These are phyloP conservation scores for Chenopodium formosanum DNA, from an alignment of 148 eudicot genomes.

Conservation along the genomic window DNA sequence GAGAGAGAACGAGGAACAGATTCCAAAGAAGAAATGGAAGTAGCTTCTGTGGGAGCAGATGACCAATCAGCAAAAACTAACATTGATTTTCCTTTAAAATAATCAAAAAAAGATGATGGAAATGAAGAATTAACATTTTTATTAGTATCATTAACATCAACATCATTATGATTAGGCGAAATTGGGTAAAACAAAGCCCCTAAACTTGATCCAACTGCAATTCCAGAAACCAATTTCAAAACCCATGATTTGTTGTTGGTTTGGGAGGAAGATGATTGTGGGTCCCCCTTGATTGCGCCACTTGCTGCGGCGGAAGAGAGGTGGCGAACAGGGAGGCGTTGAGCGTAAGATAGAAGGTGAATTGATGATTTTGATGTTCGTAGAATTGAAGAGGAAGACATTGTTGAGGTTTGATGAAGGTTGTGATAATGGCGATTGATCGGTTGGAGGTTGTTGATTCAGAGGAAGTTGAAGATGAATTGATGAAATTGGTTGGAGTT, in stretches of 20 bases:
- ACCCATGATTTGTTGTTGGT: slow-evolving; percentile 20
- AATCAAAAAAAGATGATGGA: slow-evolving; percentile 13
- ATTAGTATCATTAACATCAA: background rate
- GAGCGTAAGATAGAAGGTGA: slow-evolving; percentile 9
- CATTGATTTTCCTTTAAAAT: slow-evolving; percentile 17
- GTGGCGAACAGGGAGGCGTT: slow-evolving; percentile 26
- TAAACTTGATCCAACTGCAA: slow-evolving; percentile 39
- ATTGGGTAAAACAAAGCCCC: slow-evolving; percentile 31
- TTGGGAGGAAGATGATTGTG: slow-evolving; percentile 13
- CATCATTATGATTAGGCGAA: slow-evolving; percentile 3
- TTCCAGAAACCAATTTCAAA: slow-evolving; percentile 42
- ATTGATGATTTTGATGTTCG: slow-evolving; percentile 23
- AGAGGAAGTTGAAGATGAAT: background rate
- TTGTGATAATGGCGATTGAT: slow-evolving; percentile 1
- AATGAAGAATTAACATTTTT: background rate
- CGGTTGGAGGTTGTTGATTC: background rate
- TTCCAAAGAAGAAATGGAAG: slow-evolving; percentile 17
- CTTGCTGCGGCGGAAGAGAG: slow-evolving; percentile 17
- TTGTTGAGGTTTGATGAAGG: background rate
- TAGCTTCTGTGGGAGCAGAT: slow-evolving; percentile 10
- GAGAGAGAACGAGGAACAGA: slow-evolving; percentile 20
- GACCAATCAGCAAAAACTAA: slow-evolving; percentile 30
- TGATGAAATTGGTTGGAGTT: background rate
- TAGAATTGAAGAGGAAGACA: slow-evolving; percentile 26
- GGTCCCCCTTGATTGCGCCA: slow-evolving; percentile 1